A percentile compares a stretch with the other conserved stretches of the same genome.
These are phyloP conservation scores for Gloeostereum incarnatum DNA, from an alignment of 768 basidiomycete genomes.

Conservation along the genomic window DNA sequence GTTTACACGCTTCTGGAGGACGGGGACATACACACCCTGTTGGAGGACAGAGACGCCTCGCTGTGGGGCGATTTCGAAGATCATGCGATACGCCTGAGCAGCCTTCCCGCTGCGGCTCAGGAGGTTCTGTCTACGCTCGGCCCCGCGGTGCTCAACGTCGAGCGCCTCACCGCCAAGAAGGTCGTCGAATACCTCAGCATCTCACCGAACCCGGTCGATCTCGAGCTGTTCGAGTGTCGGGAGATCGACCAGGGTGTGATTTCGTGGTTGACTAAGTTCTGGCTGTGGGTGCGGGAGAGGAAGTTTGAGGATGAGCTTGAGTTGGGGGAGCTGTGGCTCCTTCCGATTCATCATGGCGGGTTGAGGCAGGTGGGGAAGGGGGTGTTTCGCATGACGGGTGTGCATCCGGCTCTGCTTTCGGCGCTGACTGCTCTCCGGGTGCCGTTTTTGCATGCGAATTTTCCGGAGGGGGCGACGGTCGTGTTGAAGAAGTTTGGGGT, in stretches of 20 bases:
- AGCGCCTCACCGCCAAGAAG: slow-evolving; percentile 13
- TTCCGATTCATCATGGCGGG: slow-evolving; percentile 21
- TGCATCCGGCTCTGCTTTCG: slow-evolving; percentile 12
- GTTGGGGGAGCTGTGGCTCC: slow-evolving; percentile 14
- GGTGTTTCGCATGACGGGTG: slow-evolving; percentile 17
- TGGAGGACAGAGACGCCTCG: slow-evolving; percentile 17
- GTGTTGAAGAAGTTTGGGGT: too few relatives aligned
- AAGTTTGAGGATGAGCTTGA: slow-evolving; percentile 9
- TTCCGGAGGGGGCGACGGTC: slow-evolving; percentile 12
- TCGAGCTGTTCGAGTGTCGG: slow-evolving; percentile 11
- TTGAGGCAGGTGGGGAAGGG: slow-evolving; percentile 14
- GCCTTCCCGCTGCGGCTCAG: too few relatives aligned
- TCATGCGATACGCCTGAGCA: too few relatives aligned
- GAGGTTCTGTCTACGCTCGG: too few relatives aligned
- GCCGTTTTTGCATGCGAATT: slow-evolving; percentile 20
- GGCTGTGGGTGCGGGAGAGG: slow-evolving; percentile 31
- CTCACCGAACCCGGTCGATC: slow-evolving; percentile 14
- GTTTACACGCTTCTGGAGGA: too few relatives aligned
- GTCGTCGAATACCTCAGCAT: slow-evolving; percentile 20
- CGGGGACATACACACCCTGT: slow-evolving; percentile 13
- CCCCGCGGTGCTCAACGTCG: slow-evolving; percentile 24
- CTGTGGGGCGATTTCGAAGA: slow-evolving; percentile 22
- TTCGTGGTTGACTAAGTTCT: slow-evolving; percentile 30
- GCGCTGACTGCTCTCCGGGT: slow-evolving; percentile 20
- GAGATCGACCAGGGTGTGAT: slow-evolving; percentile 10